Evolutionary conservation across 768 basidiomycete genomes (phyloP), one percentile per base, ranked within the genome.

Genomic region (Glaciozyma antarctica): DNA sequence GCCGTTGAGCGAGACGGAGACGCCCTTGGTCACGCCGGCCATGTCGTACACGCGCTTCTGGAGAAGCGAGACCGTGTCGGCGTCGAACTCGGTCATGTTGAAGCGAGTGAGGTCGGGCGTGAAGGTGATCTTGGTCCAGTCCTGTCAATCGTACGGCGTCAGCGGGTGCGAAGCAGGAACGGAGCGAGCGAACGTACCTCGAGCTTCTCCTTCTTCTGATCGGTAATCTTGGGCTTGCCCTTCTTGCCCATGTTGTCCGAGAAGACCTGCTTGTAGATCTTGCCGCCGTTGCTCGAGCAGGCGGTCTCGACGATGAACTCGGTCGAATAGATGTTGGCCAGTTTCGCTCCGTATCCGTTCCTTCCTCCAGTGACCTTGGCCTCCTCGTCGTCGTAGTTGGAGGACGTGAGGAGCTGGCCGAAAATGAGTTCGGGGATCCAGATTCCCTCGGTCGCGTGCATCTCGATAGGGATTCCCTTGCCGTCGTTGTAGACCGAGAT

Each of bases 371-470:
- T 97, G 57, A 98, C 82, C 78, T 95, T 97, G 82, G 92, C 95
- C 80, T 99, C 93, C 77, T 92, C 88, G 72, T 99, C 95, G 76
- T 99, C 94, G 74, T 94, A 98, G 80, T 98, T 98, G 53, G 91
- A 94, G 16, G 87, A 89, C 2, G 94, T 88, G 28, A 97, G 81
- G 22, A 99, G 82, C 75, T 95, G 86, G 9, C 95, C 95, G 72
- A 99, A 99, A 73, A 99, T 97, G 66, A 99, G 81, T 75, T 98
- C 90, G 0, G 95, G 95, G 63, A 99, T 95, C 76, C 89, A 94
- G 10, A 94, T 87, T 74, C 88, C 88, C 78, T 97, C 92, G 71
- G 82, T 86, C 49, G 84, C 83, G 77, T 98, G 95, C 63, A 94
- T 88, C 78, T 97, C 93, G 73, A 98, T 88, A 30, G 95, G 95